Percentiles rank a stretch among this genome's conserved stretches.
Conservation (phyloP, 257 asterid genomes). For the Penstemon davidsonii region DNA sequence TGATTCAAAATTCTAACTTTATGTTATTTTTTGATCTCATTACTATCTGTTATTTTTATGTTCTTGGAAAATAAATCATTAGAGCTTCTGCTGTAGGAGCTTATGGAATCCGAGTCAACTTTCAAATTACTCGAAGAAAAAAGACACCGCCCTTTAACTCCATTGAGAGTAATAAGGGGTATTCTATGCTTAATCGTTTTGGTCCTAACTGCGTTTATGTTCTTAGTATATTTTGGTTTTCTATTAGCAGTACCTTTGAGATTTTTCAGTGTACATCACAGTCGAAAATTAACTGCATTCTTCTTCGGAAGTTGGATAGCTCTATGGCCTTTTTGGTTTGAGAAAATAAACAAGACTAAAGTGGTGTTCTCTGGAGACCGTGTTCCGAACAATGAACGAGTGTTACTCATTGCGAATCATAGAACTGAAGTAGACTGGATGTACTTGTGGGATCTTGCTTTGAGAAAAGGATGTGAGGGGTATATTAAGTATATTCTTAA, state of each 20-base stretch:
- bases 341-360: conserved; percentile 70
- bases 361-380: conserved; percentile 79
- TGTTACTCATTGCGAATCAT: conserved; percentile 73
- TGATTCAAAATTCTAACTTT: too few species aligned
- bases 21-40: too few species aligned
- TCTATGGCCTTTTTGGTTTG: conserved; percentile 87
- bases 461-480: conserved; percentile 70
- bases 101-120: conserved; percentile 44
- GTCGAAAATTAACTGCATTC: conserved; percentile 64
- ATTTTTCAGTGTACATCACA: conserved; percentile 55
- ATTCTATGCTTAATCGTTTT: conserved; percentile 58
- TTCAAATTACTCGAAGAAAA: conserved; percentile 33
- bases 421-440: conserved; percentile 97
- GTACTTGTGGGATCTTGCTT: conserved; percentile 93
- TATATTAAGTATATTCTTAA: conserved; percentile 72
- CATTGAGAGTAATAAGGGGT: conserved; percentile 53
- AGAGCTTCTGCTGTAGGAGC: too few species aligned
- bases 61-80: too few species aligned
- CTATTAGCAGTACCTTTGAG: conserved; percentile 62
- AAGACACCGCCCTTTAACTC: conserved; percentile 58
- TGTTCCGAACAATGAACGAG: conserved; percentile 68
- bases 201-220: conserved; percentile 67
- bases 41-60: too few species aligned
- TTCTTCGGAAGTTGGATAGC: conserved; percentile 84
- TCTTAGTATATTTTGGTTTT: conserved; percentile 67